Evolutionary conservation across 208 protist genomes (phyloP), one percentile per base, ranked within the genome.

Genomic region (Acanthamoeba royreba): DNA sequence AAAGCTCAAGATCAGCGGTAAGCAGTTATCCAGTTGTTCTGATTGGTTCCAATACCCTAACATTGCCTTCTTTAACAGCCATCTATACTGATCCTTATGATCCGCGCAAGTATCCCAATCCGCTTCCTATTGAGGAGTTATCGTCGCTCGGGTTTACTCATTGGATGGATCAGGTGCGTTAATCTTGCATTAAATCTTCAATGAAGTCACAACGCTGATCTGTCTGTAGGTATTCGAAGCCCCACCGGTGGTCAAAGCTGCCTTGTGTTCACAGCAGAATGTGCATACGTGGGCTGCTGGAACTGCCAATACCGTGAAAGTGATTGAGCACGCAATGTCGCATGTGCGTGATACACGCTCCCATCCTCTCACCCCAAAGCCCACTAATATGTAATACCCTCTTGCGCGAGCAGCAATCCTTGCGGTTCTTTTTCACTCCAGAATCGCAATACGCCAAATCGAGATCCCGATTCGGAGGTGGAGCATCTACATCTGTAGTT

Each of bases 381-480:
- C 35, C 8, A 43, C 55, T 63, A 9, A n/a, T 28, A 2, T 7
- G 25, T 2, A 35, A 1, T 19, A 1, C 19, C 55, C 55, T 28
- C 7, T 63, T 90, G 0, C 31, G 45, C 0, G 40, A 52, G 5
- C 42, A 61, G 19, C 72, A 47, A 19, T 8, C n/a, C 35, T 19
- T 94, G 17, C 33, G 52, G 22, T 9, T 38, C 0, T 81, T 94
- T 40, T 94, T 88, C 33, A 96, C 94, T 2, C 93, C 94, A 31
- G 25, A 45, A 0, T 43, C 33, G 8, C 38, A 31, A 13, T 96
- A 66, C 31, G 31, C 15, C 25, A 85, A 58, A 11, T 74, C 38
- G 0, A 46, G 25, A 25, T 96, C 94, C 2, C 40, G n/a, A 22
- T 96, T 94, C 74, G 94, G 93, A n/a, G 52, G 93, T 5, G 74